Evolutionary conservation across 805 yeast genomes (phyloP).

Genomic region (Kodamaea laetipori): DNA sequence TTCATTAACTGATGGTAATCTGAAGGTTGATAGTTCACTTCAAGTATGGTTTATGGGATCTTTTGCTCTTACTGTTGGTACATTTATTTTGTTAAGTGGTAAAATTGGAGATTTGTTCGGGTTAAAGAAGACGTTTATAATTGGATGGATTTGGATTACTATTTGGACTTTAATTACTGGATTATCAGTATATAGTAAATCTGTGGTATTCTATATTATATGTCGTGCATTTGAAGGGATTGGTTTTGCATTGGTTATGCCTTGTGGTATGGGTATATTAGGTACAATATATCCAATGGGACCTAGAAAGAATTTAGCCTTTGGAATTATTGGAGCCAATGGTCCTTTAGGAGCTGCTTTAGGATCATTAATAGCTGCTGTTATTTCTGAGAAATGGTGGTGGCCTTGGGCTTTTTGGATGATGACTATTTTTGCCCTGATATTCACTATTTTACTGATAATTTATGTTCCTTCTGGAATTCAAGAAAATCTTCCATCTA

Average conservation of each 20-base stretch:
- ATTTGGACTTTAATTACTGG: slow-evolving; percentile 67
- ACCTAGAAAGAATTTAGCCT: slow-evolving; percentile 52
- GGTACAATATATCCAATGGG: slow-evolving; percentile 48
- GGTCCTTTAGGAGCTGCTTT: slow-evolving; percentile 65
- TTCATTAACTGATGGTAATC: slow-evolving; percentile 22
- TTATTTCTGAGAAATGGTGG: slow-evolving; percentile 47
- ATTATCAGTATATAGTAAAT: slow-evolving; percentile 50
- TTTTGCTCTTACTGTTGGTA: slow-evolving; percentile 69
- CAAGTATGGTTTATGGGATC: slow-evolving; percentile 67
- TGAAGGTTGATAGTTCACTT: slow-evolving; percentile 8
- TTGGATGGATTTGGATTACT: slow-evolving; percentile 57
- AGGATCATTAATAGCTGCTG: slow-evolving; percentile 55
- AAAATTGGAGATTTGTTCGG: slow-evolving; percentile 75
- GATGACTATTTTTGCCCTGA: slow-evolving; percentile 41
- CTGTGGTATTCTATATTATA: slow-evolving; percentile 48
- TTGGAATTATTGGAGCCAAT: slow-evolving; percentile 57
- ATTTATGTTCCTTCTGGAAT: slow-evolving; percentile 30
- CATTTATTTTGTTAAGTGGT: slow-evolving; percentile 69
- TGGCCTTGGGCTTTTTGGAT: slow-evolving; percentile 68
- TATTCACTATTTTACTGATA: slow-evolving; percentile 33
- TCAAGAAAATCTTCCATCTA: slow-evolving; percentile 8
- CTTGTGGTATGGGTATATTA: slow-evolving; percentile 61
- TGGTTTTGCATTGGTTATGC: slow-evolving; percentile 60
- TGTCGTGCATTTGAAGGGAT: slow-evolving; percentile 62
- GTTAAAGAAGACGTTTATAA: slow-evolving; percentile 50